Evolutionary conservation across 2,329 filamentous ascomycete species (phyloP).

Genomic region (Pseudocercospora musae): DNA sequence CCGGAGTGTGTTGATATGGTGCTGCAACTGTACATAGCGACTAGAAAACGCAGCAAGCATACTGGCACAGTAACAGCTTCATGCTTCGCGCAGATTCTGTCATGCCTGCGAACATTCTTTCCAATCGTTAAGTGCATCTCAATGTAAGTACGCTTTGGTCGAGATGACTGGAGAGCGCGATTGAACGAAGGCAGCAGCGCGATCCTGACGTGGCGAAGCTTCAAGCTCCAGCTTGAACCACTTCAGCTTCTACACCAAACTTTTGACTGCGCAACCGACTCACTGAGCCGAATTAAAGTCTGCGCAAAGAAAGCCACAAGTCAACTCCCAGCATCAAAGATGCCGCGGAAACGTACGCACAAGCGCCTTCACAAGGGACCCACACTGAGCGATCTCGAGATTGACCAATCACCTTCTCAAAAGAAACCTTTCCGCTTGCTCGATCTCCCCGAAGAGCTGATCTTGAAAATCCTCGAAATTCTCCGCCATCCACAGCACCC

Average conservation of each 20-base stretch:
- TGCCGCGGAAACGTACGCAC: not conserved
- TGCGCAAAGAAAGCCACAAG: not conserved
- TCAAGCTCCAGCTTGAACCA: not conserved
- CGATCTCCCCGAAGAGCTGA: not conserved
- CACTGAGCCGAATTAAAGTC: not conserved
- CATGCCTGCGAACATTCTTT: no score
- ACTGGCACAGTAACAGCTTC: not conserved
- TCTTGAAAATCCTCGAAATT: conserved; percentile 3
- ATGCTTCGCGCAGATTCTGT: not conserved
- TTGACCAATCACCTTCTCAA: not conserved
- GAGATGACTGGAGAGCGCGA: not conserved
- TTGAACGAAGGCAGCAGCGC: not conserved
- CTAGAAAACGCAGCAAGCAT: not conserved
- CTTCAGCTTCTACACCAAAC: not conserved
- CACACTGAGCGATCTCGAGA: not conserved
- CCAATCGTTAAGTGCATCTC: no score
- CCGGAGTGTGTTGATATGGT: not conserved
- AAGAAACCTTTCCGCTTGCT: not conserved
- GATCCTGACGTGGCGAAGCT: not conserved
- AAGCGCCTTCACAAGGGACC: not conserved
- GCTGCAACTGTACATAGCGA: not conserved
- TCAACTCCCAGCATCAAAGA: not conserved
- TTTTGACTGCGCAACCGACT: not conserved
- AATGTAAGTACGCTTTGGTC: no score
- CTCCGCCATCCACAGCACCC: not conserved